Evolutionary conservation across 2,329 filamentous ascomycete genomes (phyloP).

Genomic region (Paraphaeosphaeria minitans): DNA sequence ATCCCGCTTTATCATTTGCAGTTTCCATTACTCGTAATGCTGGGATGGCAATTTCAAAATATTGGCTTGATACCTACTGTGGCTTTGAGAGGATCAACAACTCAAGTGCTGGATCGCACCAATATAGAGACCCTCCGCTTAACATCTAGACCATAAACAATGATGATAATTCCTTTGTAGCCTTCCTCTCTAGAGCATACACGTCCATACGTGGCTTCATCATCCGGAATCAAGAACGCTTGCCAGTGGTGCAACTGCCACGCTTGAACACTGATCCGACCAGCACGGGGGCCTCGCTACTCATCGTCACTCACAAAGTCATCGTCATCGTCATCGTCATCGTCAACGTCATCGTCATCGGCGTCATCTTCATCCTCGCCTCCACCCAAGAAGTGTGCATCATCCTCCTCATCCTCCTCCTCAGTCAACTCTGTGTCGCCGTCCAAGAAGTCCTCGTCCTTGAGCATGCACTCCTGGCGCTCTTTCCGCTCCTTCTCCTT

Average conservation of each 20-base stretch:
- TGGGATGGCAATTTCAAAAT: no score
- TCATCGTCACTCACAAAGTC: not conserved
- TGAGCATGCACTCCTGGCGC: not conserved
- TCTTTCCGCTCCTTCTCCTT: slow-evolving; percentile 4
- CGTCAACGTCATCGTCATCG: not conserved
- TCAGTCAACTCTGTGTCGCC: slow-evolving; percentile 12
- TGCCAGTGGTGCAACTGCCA: not conserved
- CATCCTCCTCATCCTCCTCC: slow-evolving; percentile 1
- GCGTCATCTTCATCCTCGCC: slow-evolving; percentile 1
- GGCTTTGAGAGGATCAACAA: no score
- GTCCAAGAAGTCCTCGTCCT: slow-evolving; percentile 15
- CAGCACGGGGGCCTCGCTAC: not conserved
- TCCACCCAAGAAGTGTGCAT: slow-evolving; percentile 10
- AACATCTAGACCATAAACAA: no score
- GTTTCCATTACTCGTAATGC: no score
- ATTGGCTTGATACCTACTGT: no score
- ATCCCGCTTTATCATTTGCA: no score
- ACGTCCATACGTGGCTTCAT: not conserved
- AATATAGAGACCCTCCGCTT: no score
- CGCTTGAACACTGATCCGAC: not conserved
- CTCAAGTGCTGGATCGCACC: no score
- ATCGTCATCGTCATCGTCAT: no score
- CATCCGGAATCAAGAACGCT: not conserved
- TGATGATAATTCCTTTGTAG: no score
- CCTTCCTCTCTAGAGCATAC: not conserved